Evolutionary conservation across 108 stramenopile genomes (phyloP).

Genomic region (Stephanodiscus triporus): DNA sequence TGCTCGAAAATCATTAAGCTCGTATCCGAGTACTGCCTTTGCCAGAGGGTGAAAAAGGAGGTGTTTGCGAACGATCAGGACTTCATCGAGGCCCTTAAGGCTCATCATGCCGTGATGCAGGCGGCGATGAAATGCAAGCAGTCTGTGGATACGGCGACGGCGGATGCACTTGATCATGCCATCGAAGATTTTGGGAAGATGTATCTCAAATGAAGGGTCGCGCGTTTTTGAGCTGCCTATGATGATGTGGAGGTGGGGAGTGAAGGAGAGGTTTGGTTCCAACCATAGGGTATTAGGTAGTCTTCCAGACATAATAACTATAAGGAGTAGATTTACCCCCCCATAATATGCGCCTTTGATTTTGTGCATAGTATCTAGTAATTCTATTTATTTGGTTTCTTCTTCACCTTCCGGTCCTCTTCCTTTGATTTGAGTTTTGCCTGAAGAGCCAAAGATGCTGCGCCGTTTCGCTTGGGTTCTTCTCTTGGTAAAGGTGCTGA

Average conservation of each 20-base stretch:
- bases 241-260: neutral
- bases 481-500: conserved; percentile 51
- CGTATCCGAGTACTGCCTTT: conserved; percentile 76
- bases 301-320: no score
- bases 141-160: conserved; percentile 60
- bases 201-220: conserved; percentile 51
- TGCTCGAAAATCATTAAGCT: conserved; percentile 69
- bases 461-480: conserved; percentile 41
- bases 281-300: neutral
- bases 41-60: conserved; percentile 79
- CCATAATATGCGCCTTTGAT: no score
- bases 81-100: conserved; percentile 73
- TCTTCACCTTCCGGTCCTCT: conserved; percentile 66
- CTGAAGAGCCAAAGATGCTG: conserved; percentile 52
- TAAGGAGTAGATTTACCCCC: no score
- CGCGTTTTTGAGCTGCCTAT: neutral
- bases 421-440: conserved; percentile 68
- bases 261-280: neutral
- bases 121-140: conserved; percentile 85
- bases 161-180: conserved; percentile 75
- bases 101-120: conserved; percentile 80
- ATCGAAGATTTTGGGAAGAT: conserved; percentile 75
- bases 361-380: no score
- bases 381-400: conserved; percentile 46
- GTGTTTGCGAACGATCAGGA: conserved; percentile 64